These are phyloP conservation scores for Penicillium verhagenii DNA, from an alignment of 495 filamentous ascomycete species.

Conservation along the genomic window DNA sequence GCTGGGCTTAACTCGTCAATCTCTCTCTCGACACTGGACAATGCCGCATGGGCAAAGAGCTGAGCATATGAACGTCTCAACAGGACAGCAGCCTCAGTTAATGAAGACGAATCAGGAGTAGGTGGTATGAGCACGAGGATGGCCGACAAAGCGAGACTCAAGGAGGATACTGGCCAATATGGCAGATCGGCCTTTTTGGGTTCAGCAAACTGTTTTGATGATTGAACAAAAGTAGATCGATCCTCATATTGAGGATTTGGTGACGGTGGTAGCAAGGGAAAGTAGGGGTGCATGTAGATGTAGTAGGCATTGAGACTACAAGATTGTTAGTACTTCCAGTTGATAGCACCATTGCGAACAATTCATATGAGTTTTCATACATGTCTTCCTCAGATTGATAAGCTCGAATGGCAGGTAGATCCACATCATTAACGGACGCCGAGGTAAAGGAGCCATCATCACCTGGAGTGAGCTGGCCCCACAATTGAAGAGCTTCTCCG, in stretches of 20 bases:
- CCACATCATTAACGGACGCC: conserved; percentile 7
- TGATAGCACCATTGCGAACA: no score
- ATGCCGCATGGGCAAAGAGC: conserved; percentile 46
- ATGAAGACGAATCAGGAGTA: conserved; percentile 32
- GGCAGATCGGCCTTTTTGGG: conserved; percentile 18
- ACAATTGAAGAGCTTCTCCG: conserved; percentile 12
- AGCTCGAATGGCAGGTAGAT: conserved; percentile 13
- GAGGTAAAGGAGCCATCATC: conserved; percentile 17
- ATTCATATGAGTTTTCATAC: conserved; percentile 14
- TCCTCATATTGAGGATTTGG: conserved; percentile 33
- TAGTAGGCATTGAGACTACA: conserved; percentile 48
- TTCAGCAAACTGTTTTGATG: conserved; percentile 11
- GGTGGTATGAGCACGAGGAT: conserved; percentile 49
- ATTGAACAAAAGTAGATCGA: conserved; percentile 21
- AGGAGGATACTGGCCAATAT: conserved; percentile 42
- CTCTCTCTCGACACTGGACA: conserved; percentile 46
- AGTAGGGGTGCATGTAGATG: conserved; percentile 53
- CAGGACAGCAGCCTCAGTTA: conserved; percentile 28
- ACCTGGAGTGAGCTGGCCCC: conserved; percentile 24
- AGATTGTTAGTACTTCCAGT: background rate
- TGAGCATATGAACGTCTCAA: conserved; percentile 48
- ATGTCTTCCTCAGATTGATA: conserved; percentile 30
- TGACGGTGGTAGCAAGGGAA: conserved; percentile 50
- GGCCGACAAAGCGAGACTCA: conserved; percentile 49
- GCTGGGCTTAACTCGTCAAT: conserved; percentile 44